These are phyloP conservation scores for Bothriochloa decipiens DNA, from an alignment of 176 grass and related monocot genomes.

Conservation along the genomic window DNA sequence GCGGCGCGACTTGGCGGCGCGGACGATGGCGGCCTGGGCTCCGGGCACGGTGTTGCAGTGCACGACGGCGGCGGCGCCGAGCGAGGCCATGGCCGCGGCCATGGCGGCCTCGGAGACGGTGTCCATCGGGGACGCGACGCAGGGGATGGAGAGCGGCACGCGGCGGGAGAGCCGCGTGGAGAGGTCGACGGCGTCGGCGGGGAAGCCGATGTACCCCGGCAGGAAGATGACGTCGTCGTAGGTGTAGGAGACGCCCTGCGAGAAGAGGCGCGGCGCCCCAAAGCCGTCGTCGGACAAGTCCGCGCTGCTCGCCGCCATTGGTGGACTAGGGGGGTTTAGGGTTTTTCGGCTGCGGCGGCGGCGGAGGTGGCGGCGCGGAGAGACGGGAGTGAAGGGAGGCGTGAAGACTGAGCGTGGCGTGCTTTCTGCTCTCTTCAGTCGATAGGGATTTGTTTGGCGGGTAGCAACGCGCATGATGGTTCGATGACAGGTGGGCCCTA, in stretches of 20 bases:
- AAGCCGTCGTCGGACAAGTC: slow-evolving; percentile 58
- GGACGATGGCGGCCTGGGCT: slow-evolving; percentile 68
- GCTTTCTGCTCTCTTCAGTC: not conserved
- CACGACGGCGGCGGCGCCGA: slow-evolving; percentile 72
- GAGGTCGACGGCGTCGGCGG: slow-evolving; percentile 79
- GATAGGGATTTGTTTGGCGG: slow-evolving; percentile 42
- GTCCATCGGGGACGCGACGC: slow-evolving; percentile 97
- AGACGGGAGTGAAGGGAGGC: not conserved
- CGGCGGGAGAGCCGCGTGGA: slow-evolving; percentile 83
- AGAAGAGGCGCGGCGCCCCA: slow-evolving; percentile 61
- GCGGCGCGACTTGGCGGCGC: slow-evolving; percentile 75
- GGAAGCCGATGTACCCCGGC: slow-evolving; percentile 76
- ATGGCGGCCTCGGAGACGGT: slow-evolving; percentile 87
- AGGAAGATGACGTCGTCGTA: slow-evolving; percentile 87
- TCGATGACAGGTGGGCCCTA: slow-evolving; percentile 3
- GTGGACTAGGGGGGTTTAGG: not conserved
- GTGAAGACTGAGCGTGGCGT: not conserved
- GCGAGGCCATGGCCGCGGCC: slow-evolving; percentile 82
- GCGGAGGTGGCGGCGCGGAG: too few species aligned
- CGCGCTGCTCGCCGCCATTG: not conserved
- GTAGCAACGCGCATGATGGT: not conserved
- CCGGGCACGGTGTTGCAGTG: slow-evolving; percentile 58
- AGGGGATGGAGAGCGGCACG: slow-evolving; percentile 70
- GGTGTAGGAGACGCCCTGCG: slow-evolving; percentile 77
- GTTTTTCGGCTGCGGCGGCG: not conserved